phyloP scores from a whole-genome alignment of 1,284 basidiomycete genomes.

The Microbotryum saponariae region DNA sequence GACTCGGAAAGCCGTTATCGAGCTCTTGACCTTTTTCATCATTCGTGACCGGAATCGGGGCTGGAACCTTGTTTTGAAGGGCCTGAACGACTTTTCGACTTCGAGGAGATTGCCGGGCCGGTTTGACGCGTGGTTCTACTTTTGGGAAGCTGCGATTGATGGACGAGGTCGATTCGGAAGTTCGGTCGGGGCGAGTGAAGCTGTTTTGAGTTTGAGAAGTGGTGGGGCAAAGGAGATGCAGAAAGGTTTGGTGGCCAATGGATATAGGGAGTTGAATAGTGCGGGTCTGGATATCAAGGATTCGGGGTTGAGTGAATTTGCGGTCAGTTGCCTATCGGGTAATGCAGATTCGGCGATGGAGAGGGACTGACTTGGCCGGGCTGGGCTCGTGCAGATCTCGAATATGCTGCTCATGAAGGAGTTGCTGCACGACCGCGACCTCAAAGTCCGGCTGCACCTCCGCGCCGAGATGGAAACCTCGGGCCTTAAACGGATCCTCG shows the following conservation, averaged over 20 bases:
- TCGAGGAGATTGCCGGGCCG: constrained; percentile 53
- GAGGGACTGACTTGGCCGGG: no score
- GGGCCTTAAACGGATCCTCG: constrained; percentile 67
- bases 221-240: constrained; percentile 20
- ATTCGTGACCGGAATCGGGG: constrained; percentile 46
- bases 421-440: constrained; percentile 56
- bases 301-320: constrained; percentile 68
- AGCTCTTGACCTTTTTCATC: constrained; percentile 57
- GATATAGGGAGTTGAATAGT: constrained; percentile 47
- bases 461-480: constrained; percentile 82
- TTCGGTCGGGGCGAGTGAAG: constrained; percentile 85
- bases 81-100: constrained; percentile 48
- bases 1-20: constrained; percentile 71
- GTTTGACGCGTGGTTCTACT: constrained; percentile 86
- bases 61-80: constrained; percentile 46
- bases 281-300: constrained; percentile 44
- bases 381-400: constrained; percentile 45
- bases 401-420: constrained; percentile 65
- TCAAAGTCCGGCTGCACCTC: constrained; percentile 75
- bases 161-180: constrained; percentile 93
- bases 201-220: constrained; percentile 54
- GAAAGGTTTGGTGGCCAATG: constrained; percentile 7
- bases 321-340: constrained; percentile 49
- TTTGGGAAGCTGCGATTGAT: constrained; percentile 65
- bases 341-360: no score